Percentiles rank a stretch among this genome's conserved stretches.
Conservation (phyloP, 257 asterid species). For the Solanum raphanifolium region DNA sequence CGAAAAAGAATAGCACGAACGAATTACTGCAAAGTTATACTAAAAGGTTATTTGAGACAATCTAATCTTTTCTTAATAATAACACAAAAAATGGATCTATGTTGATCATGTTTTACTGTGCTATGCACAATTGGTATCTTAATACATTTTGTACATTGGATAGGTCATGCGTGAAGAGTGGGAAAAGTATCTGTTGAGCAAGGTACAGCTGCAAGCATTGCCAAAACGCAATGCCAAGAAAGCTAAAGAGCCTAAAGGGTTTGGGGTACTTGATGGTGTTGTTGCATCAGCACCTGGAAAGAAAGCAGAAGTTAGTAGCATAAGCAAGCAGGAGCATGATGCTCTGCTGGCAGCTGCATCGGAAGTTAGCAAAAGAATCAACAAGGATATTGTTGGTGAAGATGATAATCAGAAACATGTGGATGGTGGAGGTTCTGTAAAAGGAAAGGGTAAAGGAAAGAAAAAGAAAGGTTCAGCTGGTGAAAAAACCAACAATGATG, state of each 20-base stretch:
- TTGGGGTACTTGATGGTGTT: slow-evolving; percentile 83
- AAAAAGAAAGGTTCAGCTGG: slow-evolving; percentile 32
- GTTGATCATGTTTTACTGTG: not conserved
- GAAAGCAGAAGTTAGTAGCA: slow-evolving; percentile 67
- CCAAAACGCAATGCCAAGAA: slow-evolving; percentile 77
- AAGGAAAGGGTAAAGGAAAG: slow-evolving; percentile 28
- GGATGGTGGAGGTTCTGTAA: slow-evolving; percentile 27
- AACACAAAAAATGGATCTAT: not conserved
- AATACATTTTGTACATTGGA: not conserved
- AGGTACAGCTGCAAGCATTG: slow-evolving; percentile 82
- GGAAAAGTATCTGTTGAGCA: slow-evolving; percentile 87
- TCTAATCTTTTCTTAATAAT: not conserved
- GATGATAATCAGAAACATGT: slow-evolving; percentile 15
- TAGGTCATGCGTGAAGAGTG: slow-evolving; percentile 93
- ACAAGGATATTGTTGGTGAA: slow-evolving; percentile 27
- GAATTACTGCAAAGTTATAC: not conserved
- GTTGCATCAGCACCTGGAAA: slow-evolving; percentile 49
- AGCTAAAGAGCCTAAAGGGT: slow-evolving; percentile 70
- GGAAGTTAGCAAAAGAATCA: slow-evolving; percentile 44
- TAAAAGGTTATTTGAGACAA: not conserved
- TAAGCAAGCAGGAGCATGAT: slow-evolving; percentile 80
- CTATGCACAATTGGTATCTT: not conserved
- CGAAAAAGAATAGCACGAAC: not conserved
- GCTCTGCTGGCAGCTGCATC: slow-evolving; percentile 80
- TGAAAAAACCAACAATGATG: slow-evolving; percentile 27